Conservation (phyloP, 169 alveolate species). For the Besnoitia besnoiti region DNA sequence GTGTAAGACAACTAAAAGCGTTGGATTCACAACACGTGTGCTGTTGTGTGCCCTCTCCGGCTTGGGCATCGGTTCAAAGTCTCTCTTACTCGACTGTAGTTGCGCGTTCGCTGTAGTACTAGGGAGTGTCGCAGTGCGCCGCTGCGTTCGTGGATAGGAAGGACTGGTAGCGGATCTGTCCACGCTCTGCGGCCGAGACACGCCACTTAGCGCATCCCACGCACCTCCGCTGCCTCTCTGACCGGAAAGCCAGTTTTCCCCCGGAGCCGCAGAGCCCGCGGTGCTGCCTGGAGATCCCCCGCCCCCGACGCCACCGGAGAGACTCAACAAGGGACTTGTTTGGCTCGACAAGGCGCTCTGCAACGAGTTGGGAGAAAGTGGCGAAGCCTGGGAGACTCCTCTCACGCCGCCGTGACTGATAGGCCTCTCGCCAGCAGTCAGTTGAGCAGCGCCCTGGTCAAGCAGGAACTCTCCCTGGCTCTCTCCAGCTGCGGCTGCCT, state of each 20-base stretch:
- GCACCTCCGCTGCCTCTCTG: not conserved
- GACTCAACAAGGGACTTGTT: not conserved
- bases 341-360: not conserved
- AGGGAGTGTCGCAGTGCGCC: slow-evolving; percentile 30
- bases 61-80: too few species aligned
- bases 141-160: not conserved
- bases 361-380: not conserved
- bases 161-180: not conserved
- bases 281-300: not conserved
- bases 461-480: not conserved
- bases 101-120: not conserved
- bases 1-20: too few species aligned
- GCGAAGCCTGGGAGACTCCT: not conserved
- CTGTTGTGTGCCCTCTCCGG: too few species aligned
- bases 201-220: not conserved
- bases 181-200: not conserved
- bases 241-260: not conserved
- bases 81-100: slow-evolving; percentile 13
- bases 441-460: not conserved
- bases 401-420: not conserved
- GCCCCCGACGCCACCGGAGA: not conserved
- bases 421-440: not conserved
- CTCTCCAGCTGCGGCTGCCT: not conserved
- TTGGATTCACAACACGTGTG: too few species aligned
- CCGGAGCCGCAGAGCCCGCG: not conserved